phyloP scores from a whole-genome alignment of 345 rosid genomes.

The Excoecaria cochinchinensis region DNA sequence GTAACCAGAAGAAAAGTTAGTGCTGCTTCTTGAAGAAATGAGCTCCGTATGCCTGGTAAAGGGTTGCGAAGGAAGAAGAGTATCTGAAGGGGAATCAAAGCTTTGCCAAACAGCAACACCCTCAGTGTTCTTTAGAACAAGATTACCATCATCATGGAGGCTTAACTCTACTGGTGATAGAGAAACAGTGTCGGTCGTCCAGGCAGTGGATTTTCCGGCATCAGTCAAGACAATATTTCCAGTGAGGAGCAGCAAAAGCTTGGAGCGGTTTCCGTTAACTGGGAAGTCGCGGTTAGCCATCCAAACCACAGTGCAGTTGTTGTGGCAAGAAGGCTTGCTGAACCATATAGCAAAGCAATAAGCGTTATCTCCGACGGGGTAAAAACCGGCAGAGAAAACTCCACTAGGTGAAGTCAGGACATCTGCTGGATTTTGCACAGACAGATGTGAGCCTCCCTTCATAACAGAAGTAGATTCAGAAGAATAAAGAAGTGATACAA shows the following conservation, averaged over 20 bases:
- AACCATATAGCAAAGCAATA: too few relatives aligned
- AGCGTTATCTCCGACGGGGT: neutral
- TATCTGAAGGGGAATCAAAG: neutral
- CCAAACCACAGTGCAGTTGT: neutral
- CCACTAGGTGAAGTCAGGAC: neutral
- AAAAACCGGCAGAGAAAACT: neutral
- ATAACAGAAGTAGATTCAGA: neutral
- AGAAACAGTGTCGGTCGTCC: neutral
- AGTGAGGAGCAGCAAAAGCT: neutral
- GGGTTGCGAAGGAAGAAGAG: neutral
- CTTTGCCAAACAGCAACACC: neutral
- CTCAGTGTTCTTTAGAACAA: neutral
- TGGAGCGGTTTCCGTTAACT: neutral
- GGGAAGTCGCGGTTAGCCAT: neutral
- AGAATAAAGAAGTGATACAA: neutral
- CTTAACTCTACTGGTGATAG: neutral
- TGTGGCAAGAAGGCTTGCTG: neutral
- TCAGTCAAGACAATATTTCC: neutral
- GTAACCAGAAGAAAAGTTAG: neutral
- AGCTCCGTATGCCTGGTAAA: neutral
- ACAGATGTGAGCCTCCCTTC: neutral
- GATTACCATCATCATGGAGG: neutral
- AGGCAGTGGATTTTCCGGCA: neutral
- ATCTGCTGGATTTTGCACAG: neutral
- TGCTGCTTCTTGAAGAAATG: neutral